Base-by-base conservation (phyloP, 768 basidiomycete genomes). In the Pilatotrama ljubarskyi region DNA sequence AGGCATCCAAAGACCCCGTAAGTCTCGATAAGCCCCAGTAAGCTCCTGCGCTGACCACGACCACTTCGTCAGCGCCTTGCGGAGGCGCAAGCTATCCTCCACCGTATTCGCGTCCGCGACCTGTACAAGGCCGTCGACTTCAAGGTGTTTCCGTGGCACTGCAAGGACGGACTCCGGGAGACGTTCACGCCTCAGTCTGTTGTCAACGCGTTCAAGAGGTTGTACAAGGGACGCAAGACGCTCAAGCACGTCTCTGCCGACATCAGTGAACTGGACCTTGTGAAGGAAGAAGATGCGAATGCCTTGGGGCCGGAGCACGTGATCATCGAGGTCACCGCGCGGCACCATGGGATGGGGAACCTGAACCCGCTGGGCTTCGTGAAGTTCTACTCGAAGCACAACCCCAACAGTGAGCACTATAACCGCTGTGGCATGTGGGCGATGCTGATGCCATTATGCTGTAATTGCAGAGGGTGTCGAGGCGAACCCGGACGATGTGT, bases 311-410 rank as follows among this genome's bases (percentile, higher is more conserved):
- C 74, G 0, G 69, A 77, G 5, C 81, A 90, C 53, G 77, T 93
- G 29, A 82, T 87, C 40, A 87, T 93, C 20, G 82, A 86, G 50
- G 75, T 85, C 14, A 72, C 84, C 1, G 65, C 70, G n/a, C 78
- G 93, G 79, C 92, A 93, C 68, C 87, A 89, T 65, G 92, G 91
- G 3, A 90, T 88, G 84, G 77, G 81, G 63, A 82, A 84, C 43
- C 71, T 76, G 61, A 90, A 90, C 65, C 92, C 92, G 1, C 68
- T 93, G 46, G 80, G 87, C 44, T 78, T 73, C 15, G 82, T 91
- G 53, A 83, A 79, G 68, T 94, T 93, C 67, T 93, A 91, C 66
- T 83, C 85, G 0, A 92, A 92, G 70, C 74, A 77, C 14, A 76
- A 80, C 17, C 83, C 82, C 0, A 72, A 85, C 57, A 65, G 90